A percentile compares a stretch with the other conserved stretches of the same genome.
These are phyloP conservation scores for Fomitopsis betulina DNA, from an alignment of 1,284 basidiomycete species.

Conservation along the genomic window DNA sequence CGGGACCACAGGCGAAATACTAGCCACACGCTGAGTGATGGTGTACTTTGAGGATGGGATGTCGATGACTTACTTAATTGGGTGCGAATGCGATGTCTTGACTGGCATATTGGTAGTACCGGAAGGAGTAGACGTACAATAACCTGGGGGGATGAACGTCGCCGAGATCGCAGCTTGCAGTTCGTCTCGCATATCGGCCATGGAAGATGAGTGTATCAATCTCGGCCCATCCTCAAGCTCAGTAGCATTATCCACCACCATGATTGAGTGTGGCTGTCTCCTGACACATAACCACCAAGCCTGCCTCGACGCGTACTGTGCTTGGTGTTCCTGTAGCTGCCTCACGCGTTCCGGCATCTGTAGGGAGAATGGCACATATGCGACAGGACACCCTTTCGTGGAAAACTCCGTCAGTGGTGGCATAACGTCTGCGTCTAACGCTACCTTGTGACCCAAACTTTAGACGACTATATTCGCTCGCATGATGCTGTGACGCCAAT, in stretches of 20 bases:
- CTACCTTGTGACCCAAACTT: slow-evolving; percentile 71
- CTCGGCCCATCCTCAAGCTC: slow-evolving; percentile 6
- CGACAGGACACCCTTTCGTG: slow-evolving; percentile 44
- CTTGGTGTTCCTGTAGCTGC: slow-evolving; percentile 59
- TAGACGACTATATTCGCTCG: slow-evolving; percentile 72
- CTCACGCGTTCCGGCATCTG: slow-evolving; percentile 62
- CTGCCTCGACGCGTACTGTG: slow-evolving; percentile 34
- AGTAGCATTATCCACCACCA: background rate
- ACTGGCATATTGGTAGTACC: slow-evolving; percentile 21
- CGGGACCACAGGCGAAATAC: slow-evolving; percentile 65
- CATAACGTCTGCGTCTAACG: background rate
- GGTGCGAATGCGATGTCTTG: slow-evolving; percentile 81
- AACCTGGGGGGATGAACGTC: slow-evolving; percentile 28
- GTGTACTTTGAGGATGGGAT: background rate
- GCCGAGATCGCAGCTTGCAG: slow-evolving; percentile 51
- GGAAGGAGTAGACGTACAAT: slow-evolving; percentile 1
- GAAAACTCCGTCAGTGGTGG: background rate
- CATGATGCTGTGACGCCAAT: slow-evolving; percentile 77
- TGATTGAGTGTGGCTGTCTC: background rate
- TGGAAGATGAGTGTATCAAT: slow-evolving; percentile 21
- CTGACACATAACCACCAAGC: slow-evolving; percentile 51
- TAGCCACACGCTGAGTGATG: background rate
- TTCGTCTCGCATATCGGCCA: slow-evolving; percentile 38
- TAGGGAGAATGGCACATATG: slow-evolving; percentile 70
- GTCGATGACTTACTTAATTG: slow-evolving; percentile 63